Base-by-base conservation (phyloP, 192 early-diverging fungal species). In the Kickxella alabastrina region DNA sequence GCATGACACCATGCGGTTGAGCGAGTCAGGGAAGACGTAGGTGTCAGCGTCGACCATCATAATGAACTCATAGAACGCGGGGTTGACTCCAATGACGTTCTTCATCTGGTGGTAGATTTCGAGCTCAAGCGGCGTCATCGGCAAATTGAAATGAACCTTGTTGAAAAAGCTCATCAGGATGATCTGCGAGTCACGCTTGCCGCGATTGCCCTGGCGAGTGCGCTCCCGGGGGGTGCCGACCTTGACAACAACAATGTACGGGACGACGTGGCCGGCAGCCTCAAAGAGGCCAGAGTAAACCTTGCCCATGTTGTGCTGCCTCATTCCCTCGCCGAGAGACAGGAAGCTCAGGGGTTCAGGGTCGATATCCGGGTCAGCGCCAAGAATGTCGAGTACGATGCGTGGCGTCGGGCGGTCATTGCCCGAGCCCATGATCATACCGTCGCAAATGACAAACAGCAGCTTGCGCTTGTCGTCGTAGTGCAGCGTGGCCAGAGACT, bases 31-130 rank as follows among this genome's bases (percentile, higher is more conserved):
- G 75, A 83, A 81, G 35, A 92, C 93, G 57, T 91, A 87, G 2
- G 97, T 99, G 66, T 99, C 97, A 19, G 97, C 93, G 64, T 99
- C 97, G 14, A 99, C 91, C 89, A 96, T 97, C 66, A 99, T 87
- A 18, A 92, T 82, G 63, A 90, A 99, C 80, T 99, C 97, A 75
- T 98, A 99, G 57, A 93, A 95, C 9, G 84, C 87, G 4, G 97
- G 97, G 74, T 97, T 93, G 18, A 98, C 95, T 37, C 97, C 97
- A 75, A 99, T 97, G 25, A 97, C 88, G 71, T 96, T 90, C 82
- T 97, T 97, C 81, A 99, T 95, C 67, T 98, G 95, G 75, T 97
- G 93, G 80, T 90, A 96, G 50, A 99, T 87, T 65, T 99, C 95
- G 43, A 99, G 83, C 71, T 99, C 93, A 48, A 99, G 81, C 24